Base-by-base conservation (phyloP, 1,284 basidiomycete genomes). In the Acaromyces ingoldii region DNA sequence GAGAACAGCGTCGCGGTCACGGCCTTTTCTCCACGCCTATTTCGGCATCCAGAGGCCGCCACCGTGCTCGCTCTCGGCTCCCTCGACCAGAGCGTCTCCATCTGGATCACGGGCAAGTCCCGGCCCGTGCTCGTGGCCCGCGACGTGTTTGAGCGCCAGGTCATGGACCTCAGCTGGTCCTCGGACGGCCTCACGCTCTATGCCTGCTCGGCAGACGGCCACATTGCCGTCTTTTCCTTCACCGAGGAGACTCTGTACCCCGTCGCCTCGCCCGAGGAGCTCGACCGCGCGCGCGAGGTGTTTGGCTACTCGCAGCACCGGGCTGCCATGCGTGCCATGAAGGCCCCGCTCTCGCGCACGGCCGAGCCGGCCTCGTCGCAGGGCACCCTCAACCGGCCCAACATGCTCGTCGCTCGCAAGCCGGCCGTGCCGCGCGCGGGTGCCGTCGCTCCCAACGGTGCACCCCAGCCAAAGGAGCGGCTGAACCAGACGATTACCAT, bases 121-220 rank as follows among this genome's bases (percentile, higher is more conserved):
- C 90, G 88, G 46, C 95, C 95, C 0, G 78, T 97, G 4, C 85
- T 95, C 29, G 92, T 97, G 1, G 85, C 92, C 0, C 87, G 89
- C 64, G 91, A 97, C 61, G 85, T 95, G 0, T 97, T 98, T 64
- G 90, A 93, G 55, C 80, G 91, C 50, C 89, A 92, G 67, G 88
- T 97, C 43, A 87, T 96, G 82, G 95, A 98, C 74, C 80, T 98
- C 3, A 89, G 86, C 67, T 99, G 95, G 93, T 57, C 49, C 17
- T 22, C 60, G 72, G 92, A 98, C 70, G 93, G 95, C 6, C 81
- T 89, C 38, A 87, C 87, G 2, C 81, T 98, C 0, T 98, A 95
- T 67, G 91, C 91, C 0, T 92, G 89, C 55, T 96, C 92, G 0
- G 92, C 91, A 0, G 95, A 98, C 69, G 93, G 95, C 0, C 91